phyloP scores from a whole-genome alignment of 192 early-diverging fungal genomes.

The Diversispora epigaea region DNA sequence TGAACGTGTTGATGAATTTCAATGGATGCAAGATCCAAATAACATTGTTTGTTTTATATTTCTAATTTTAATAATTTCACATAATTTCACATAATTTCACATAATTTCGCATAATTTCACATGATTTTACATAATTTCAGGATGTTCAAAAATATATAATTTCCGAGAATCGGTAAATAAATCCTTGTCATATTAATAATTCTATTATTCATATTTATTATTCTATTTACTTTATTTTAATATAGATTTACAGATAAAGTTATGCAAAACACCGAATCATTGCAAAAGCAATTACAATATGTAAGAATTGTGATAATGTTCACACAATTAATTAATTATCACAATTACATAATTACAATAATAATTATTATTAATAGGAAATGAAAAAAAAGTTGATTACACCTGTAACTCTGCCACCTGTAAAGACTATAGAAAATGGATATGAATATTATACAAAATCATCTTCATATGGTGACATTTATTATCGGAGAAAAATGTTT shows the following conservation, averaged over 20 bases:
- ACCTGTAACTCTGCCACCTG: slow-evolving; percentile 40
- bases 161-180: slow-evolving; percentile 51
- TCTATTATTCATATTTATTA: not conserved
- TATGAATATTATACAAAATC: slow-evolving; percentile 57
- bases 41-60: slow-evolving; percentile 37
- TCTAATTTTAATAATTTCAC: not conserved
- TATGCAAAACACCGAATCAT: slow-evolving; percentile 24
- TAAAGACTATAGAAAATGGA: slow-evolving; percentile 48
- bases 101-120: not conserved
- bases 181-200: not conserved
- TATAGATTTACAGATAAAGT: slow-evolving; percentile 33
- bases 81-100: not conserved
- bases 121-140: too few species aligned
- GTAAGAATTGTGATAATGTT: slow-evolving; percentile 5
- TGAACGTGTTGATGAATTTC: slow-evolving; percentile 48
- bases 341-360: not conserved
- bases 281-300: slow-evolving; percentile 2
- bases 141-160: slow-evolving; percentile 48
- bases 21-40: slow-evolving; percentile 55
- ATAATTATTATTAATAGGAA: slow-evolving; percentile 39
- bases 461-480: slow-evolving; percentile 49
- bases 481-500: slow-evolving; percentile 46
- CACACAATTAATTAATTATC: not conserved
- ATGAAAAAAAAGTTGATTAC: slow-evolving; percentile 53
- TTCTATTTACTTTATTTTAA: slow-evolving; percentile 7